phyloP scores from a whole-genome alignment of 2,329 filamentous ascomycete genomes.

The Sporothrix dimorphospora region DNA sequence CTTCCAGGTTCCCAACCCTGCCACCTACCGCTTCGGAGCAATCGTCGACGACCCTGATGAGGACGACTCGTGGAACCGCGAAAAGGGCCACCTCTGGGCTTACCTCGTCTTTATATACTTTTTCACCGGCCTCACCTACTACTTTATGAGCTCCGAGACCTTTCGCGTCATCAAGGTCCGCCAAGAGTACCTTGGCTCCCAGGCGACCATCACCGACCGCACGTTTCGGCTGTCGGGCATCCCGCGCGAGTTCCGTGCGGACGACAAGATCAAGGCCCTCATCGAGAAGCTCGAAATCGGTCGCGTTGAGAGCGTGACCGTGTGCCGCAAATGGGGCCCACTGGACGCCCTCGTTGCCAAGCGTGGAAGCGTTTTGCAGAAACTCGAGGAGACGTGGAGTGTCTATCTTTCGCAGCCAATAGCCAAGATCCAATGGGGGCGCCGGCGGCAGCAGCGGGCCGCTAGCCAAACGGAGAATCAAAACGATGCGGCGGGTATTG shows the following conservation, averaged over 20 bases:
- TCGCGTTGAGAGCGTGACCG: slow-evolving; percentile 80
- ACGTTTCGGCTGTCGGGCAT: slow-evolving; percentile 92
- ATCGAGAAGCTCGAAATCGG: slow-evolving; percentile 89
- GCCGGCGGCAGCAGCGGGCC: slow-evolving; percentile 42
- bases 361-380: slow-evolving; percentile 66
- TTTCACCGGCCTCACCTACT: slow-evolving; percentile 80
- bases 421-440: slow-evolving; percentile 39
- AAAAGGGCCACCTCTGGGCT: slow-evolving; percentile 75
- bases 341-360: slow-evolving; percentile 75
- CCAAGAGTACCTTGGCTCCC: slow-evolving; percentile 88
- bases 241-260: slow-evolving; percentile 74
- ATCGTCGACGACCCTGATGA: slow-evolving; percentile 34
- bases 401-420: slow-evolving; percentile 64
- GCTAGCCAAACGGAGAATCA: slow-evolving; percentile 34
- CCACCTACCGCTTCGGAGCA: not conserved
- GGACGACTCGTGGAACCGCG: slow-evolving; percentile 42
- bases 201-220: slow-evolving; percentile 93
- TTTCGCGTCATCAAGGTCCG: slow-evolving; percentile 81
- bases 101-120: slow-evolving; percentile 95
- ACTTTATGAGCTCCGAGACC: slow-evolving; percentile 81
- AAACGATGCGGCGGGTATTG: not conserved
- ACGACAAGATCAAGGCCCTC: slow-evolving; percentile 81
- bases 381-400: slow-evolving; percentile 83
- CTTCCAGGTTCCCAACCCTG: slow-evolving; percentile 14
- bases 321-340: slow-evolving; percentile 85